Evolutionary conservation across 2,329 filamentous ascomycete genomes (phyloP), one percentile per base, ranked within the genome.

Genomic region (Canariomyces notabilis): DNA sequence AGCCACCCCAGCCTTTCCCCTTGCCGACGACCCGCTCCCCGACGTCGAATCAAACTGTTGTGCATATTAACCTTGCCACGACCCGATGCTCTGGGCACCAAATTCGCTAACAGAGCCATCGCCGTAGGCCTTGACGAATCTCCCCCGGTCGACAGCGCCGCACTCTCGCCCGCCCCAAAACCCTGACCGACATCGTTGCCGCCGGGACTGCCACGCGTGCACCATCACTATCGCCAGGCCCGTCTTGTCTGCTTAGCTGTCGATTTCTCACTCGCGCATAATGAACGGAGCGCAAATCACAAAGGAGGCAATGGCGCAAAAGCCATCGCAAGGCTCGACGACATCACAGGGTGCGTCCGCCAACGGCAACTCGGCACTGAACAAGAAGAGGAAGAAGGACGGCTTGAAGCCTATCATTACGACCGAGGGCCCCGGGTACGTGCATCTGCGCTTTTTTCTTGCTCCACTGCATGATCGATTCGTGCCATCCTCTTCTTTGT

Each of bases 351-450:
- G 53, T 15, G 38, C 53, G 15, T 34, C 51, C 6, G 36, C 54
- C 8, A 59, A 59, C 45, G 58, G 57, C 29, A 58, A 50, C 48
- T 57, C 55, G 19, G 49, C 51, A 22, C 42, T 63, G 26, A 74
- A 71, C 53, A 87, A 86, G 75, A 88, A 88, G 75, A 77, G 83
- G 61, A 83, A 84, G 72, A 88, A 88, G 75, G 81, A 83, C 34
- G 76, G 75, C 44, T 69, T 87, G 56, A 86, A 87, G 69, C 85
- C 85, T 59, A 87, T 88, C 61, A 84, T 88, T 66, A 88, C 83
- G 33, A 85, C 77, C 49, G 83, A 87, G 63, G 67, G 60, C 37
- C 53, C 61, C 57, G 68, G 62, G 67, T 71, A 64, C 48, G 67
- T 71, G 59, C 51, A 56, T 56, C 26, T 23, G 19, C 34, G 23